Evolutionary conservation across 768 basidiomycete species (phyloP).

Genomic region (Auriscalpium orientale): DNA sequence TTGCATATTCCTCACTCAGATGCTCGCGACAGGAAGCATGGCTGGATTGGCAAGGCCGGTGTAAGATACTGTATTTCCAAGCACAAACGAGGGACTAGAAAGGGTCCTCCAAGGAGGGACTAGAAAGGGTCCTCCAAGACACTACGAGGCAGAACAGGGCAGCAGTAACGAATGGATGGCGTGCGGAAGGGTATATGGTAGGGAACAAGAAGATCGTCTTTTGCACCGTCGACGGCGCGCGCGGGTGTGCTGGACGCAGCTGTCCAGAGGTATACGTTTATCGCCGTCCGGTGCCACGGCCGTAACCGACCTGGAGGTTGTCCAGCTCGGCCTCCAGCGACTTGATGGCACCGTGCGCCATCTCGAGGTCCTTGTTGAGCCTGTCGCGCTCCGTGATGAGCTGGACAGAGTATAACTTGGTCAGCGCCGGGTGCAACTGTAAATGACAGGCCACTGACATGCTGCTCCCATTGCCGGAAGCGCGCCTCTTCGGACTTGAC

Average conservation of each 20-base stretch:
- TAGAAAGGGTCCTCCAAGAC: neutral
- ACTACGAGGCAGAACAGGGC: neutral
- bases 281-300: conserved; percentile 63
- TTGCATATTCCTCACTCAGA: too few species aligned
- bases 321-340: conserved; percentile 85
- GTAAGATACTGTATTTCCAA: neutral
- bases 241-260: neutral
- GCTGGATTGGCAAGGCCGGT: neutral
- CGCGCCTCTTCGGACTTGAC: conserved; percentile 97
- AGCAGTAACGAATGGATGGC: neutral
- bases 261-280: conserved; percentile 21
- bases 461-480: conserved; percentile 99
- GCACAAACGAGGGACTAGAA: neutral
- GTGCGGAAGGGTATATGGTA: neutral
- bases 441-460: conserved; percentile 46
- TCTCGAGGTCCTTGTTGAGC: conserved; percentile 97
- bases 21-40: neutral
- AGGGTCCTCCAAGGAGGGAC: neutral
- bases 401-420: conserved; percentile 33
- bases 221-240: neutral
- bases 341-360: conserved; percentile 89
- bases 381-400: conserved; percentile 98
- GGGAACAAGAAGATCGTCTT: neutral
- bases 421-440: conserved; percentile 1
- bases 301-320: conserved; percentile 80